A percentile compares a stretch with the other conserved stretches of the same genome.
Conservation (phyloP, 768 basidiomycete genomes). For the Serendipita sp. region DNA sequence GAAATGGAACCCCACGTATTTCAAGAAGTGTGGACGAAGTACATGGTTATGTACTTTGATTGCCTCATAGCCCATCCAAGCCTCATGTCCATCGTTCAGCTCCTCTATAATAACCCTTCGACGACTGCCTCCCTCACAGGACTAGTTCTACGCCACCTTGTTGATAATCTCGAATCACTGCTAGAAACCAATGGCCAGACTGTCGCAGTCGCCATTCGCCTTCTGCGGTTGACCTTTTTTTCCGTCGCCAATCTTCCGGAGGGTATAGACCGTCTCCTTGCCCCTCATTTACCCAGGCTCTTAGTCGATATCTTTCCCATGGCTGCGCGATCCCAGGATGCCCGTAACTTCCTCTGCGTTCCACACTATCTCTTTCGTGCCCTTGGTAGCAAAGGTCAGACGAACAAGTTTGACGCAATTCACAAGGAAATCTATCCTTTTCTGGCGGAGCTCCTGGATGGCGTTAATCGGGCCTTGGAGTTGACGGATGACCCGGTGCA, state of each 20-base stretch:
- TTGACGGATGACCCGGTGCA: conserved; percentile 53
- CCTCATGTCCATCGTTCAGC: conserved; percentile 72
- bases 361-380: conserved; percentile 85
- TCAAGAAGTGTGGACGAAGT: conserved; percentile 89
- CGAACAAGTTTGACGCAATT: conserved; percentile 76
- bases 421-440: conserved; percentile 95
- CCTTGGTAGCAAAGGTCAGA: conserved; percentile 64
- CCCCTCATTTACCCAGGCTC: conserved; percentile 77
- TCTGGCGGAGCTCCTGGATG: conserved; percentile 93
- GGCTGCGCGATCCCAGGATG: conserved; percentile 80
- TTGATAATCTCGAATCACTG: conserved; percentile 63
- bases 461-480: conserved; percentile 75
- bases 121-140: conserved; percentile 71
- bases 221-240: conserved; percentile 91
- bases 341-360: conserved; percentile 77
- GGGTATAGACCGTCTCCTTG: conserved; percentile 83
- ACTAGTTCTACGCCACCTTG: conserved; percentile 75
- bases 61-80: conserved; percentile 58
- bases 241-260: conserved; percentile 61
- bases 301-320: conserved; percentile 95
- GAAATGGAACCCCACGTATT: conserved; percentile 86
- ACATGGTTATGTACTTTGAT: conserved; percentile 82
- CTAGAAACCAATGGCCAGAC: conserved; percentile 74
- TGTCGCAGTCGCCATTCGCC: conserved; percentile 69
- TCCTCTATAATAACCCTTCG: conserved; percentile 61